These are phyloP conservation scores for Neurospora intermedia DNA, from an alignment of 495 filamentous ascomycete genomes.

Conservation along the genomic window DNA sequence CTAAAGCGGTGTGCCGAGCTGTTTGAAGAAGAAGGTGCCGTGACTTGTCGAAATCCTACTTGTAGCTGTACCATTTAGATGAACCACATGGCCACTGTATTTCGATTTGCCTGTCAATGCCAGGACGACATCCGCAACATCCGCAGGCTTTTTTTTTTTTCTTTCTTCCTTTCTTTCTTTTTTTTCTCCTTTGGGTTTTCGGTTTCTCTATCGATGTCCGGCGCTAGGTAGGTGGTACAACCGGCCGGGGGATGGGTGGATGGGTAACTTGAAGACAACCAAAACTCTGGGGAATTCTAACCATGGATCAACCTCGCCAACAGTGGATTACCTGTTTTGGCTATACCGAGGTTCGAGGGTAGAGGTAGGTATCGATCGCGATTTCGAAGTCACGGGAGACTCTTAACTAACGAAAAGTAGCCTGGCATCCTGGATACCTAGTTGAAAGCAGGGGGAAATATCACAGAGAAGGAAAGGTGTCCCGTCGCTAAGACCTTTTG, in stretches of 20 bases:
- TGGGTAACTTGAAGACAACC: neutral
- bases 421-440: neutral
- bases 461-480: conserved; percentile 21
- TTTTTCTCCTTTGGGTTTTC: neutral
- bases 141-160: neutral
- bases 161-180: too few species aligned
- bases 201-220: neutral
- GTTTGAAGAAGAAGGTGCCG: neutral
- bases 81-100: neutral
- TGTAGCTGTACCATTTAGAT: neutral
- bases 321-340: neutral
- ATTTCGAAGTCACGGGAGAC: neutral
- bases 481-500: neutral
- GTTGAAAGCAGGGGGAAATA: neutral
- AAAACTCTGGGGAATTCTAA: neutral
- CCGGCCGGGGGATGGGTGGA: neutral
- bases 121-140: too few species aligned
- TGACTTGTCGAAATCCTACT: neutral
- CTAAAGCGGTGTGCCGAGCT: neutral
- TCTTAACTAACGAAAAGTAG: neutral
- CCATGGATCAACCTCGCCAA: neutral
- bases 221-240: neutral
- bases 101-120: neutral
- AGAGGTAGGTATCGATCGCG: neutral
- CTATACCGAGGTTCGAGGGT: neutral